Evolutionary conservation across 495 filamentous ascomycete species (phyloP), one percentile per base, ranked within the genome.

Genomic region (Neurospora sp.): DNA sequence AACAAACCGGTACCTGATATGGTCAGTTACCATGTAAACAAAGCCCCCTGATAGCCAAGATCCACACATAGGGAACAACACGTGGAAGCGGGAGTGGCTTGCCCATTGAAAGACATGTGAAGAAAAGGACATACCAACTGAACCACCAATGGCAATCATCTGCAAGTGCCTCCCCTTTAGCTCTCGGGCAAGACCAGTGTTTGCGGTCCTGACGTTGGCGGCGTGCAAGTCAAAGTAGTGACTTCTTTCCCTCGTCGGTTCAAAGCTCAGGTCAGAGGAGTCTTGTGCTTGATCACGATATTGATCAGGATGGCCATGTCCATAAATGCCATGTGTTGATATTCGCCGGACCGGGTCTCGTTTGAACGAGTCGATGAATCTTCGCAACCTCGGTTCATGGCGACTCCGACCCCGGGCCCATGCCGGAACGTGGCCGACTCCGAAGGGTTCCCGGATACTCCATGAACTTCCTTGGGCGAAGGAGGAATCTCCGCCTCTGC

Each of bases 121-220:
- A 16, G 31, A 44, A 10, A 22, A 69, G 16, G 31, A 71, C 84
- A 69, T 88, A 91, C 95, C 95, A 75, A 99, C 98, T 2, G 92
- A 95, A 42, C 96, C 96, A 74, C 94, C 94, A 75, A 97, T 96
- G 8, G 94, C 94, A 85, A 97, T 97, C 94, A 97, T 97, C 85
- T 97, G 94, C 74, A 97, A 79, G 85, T 98, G 94, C 48, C 94
- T 87, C 18, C 91, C 89, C 81, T 96, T 96, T 70, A 98, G 80
- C 76, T 87, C 87, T 73, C 96, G 84, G 69, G 91, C 87, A 39
- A 99, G 85, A 18, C 90, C 90, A 22, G 93, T 92, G 69, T 88
- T 85, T 0, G 95, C 94, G 0, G 94, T 94, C 48, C 88, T 90
- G 35, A 87, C 78, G 7, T 90, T 92, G 6, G 94, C 96, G 70